Percentiles rank a stretch among this genome's conserved stretches.
These are phyloP conservation scores for Hypoxylon crocopeplum DNA, from an alignment of 495 filamentous ascomycete species.

Conservation along the genomic window DNA sequence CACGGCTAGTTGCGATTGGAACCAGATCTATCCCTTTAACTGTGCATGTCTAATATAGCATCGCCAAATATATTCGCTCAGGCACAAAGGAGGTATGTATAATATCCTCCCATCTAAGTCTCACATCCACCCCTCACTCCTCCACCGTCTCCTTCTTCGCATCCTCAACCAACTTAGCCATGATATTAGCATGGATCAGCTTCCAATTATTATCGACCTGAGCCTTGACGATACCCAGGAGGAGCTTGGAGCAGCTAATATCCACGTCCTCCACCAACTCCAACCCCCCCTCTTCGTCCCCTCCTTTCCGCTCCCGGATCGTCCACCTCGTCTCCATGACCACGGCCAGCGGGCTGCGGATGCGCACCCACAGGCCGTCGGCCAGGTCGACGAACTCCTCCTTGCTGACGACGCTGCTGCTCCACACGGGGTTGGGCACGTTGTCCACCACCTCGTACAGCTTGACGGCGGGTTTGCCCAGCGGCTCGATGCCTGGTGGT, in stretches of 20 bases:
- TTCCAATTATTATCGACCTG: constrained; percentile 52
- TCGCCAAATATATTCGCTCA: too few relatives aligned
- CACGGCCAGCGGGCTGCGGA: constrained; percentile 52
- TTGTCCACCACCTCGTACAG: constrained; percentile 42
- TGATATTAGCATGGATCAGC: constrained; percentile 52
- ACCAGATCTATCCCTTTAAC: too few relatives aligned
- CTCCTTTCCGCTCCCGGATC: constrained; percentile 33
- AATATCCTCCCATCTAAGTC: too few relatives aligned
- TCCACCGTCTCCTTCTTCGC: constrained; percentile 26
- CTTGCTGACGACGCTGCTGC: constrained; percentile 52
- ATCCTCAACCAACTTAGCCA: constrained; percentile 40
- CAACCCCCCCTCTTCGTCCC: constrained; percentile 27
- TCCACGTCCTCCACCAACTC: constrained; percentile 49
- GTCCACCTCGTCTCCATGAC: constrained; percentile 56
- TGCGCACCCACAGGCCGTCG: constrained; percentile 53
- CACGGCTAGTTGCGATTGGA: too few relatives aligned
- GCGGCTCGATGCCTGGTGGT: constrained; percentile 42
- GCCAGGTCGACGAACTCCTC: constrained; percentile 52
- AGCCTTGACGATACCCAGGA: constrained; percentile 50
- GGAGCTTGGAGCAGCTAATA: constrained; percentile 49
- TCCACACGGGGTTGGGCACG: constrained; percentile 49
- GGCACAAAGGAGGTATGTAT: too few relatives aligned
- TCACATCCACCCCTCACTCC: neutral
- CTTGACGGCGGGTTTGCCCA: constrained; percentile 18
- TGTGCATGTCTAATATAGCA: too few relatives aligned